Evolutionary conservation across 257 asterid genomes (phyloP), one percentile per base, ranked within the genome.

Genomic region (Asclepias syriaca): DNA sequence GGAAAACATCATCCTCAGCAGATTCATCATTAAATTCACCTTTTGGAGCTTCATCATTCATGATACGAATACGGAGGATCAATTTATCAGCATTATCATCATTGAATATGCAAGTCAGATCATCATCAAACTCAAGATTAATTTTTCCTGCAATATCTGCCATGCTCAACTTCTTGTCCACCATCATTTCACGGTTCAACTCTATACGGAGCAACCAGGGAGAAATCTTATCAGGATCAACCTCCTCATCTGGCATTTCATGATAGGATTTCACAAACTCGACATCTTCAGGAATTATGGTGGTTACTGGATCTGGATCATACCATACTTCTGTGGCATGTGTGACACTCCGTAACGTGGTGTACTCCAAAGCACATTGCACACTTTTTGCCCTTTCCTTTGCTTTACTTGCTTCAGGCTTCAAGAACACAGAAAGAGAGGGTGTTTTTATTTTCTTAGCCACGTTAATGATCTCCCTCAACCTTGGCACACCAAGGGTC

Each of bases 281-380:
- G 71, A 90, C 89, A 82, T 95, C 99, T 74, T 95, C 99, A 29
- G 85, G 89, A 45, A 95, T 95, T 53, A 95, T 50, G 45, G 99
- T 95, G 89, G 91, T 87, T 92, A 82, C 88, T 55, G 97, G 96
- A 77, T 91, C 96, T 12, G 98, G 99, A 82, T 95, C 99, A 37
- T 95, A 95, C 98, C 99, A 95, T 51, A 95, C 98, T 88, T 95
- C 99, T 11, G 99, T 95, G 48, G 99, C 97, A 79, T 95, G 92
- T 1, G 99, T 95, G 64, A 95, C 99, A 81, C 98, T 92, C 68
- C 99, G 85, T 71, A 95, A 71, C 29, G 99, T 95, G 18, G 99
- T 95, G 73, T 95, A 95, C 74, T 95, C 99, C 24, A 95, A 84
- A 37, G 99, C 98, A 79, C 99, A 95, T 78, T 95, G 99, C 69